phyloP scores from a whole-genome alignment of 768 basidiomycete species.

The Sporobolomyces pararoseus region DNA sequence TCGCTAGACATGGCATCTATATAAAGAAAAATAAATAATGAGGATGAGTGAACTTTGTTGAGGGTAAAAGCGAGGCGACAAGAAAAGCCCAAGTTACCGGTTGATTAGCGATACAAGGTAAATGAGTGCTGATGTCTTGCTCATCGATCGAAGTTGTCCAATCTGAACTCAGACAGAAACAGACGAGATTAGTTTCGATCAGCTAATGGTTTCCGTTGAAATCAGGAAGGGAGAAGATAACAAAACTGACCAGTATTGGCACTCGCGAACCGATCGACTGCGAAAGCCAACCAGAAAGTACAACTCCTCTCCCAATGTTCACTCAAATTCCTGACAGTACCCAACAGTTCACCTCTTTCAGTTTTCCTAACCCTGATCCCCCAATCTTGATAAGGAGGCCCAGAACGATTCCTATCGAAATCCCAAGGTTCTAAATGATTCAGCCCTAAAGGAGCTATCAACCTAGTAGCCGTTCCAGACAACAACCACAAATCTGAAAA shows the following conservation, averaged over 20 bases:
- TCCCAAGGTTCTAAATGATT: conserved; percentile 38
- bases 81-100: background rate
- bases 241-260: conserved; percentile 29
- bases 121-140: conserved; percentile 36
- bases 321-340: conserved; percentile 2
- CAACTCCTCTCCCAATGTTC: conserved; percentile 32
- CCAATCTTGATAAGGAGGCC: conserved; percentile 28
- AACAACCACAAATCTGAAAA: conserved; percentile 37
- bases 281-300: conserved; percentile 41
- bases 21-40: background rate
- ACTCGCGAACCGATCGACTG: conserved; percentile 39
- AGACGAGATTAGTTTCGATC: background rate
- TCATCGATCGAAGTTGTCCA: conserved; percentile 42
- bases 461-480: conserved; percentile 29
- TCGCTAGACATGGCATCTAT: conserved; percentile 19
- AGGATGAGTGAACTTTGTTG: background rate
- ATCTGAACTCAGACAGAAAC: conserved; percentile 13
- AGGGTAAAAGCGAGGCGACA: background rate
- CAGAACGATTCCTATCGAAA: conserved; percentile 12
- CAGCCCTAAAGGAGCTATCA: conserved; percentile 37
- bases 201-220: too few species aligned
- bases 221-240: background rate
- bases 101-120: conserved; percentile 24
- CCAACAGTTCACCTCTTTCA: conserved; percentile 17
- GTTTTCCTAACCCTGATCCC: conserved; percentile 11